Base-by-base conservation (phyloP, 75 land plant species). In the Pinus taeda region DNA sequence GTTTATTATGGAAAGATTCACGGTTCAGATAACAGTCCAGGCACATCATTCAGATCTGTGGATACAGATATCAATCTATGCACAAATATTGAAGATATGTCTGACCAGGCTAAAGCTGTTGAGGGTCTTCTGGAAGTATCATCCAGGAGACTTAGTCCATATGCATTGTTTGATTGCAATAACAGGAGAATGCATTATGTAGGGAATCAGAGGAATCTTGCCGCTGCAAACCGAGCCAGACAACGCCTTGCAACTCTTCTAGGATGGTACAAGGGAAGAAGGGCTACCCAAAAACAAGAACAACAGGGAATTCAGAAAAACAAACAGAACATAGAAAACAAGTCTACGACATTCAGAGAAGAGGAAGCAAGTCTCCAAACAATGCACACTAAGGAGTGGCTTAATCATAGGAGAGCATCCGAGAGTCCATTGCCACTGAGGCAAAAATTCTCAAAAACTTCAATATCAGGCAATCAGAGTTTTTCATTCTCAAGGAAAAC, bases 11-110 rank as follows among this genome's bases (percentile, higher is more conserved):
- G 86, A 3, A 90, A 77, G 57, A 82, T 81, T 78, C 85, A 82
- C 18, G 78, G 84, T 13, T 57, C 84, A 45, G 84, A 74, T 12
- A 85, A 72, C 59, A 90, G 90, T 62, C 93, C 90, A 22, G 93
- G 90, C 9, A 84, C 90, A 26, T 83, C 85, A 14, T 90, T 90
- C 55, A 70, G 73, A 53, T 75, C 88, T 49, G 55, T 49, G 55
- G 55, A 49, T 81, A 57, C 85, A 4, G 90, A 90, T 60, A 88
- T 86, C 37, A 84, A 84, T 72, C 60, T 86, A 76, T 80, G 81
- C 60, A 75, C 90, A 4, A 85, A 90, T 5, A 24, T 81, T 66
- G 84, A 81, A 63, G 70, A 80, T 53, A 22, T 21, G 12, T 49
- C 55, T 11, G 55, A 49, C 55, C 55, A 49, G 55, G 55, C 55